Evolutionary conservation across 768 basidiomycete species (phyloP).

Genomic region (Sistotremastrum niveocremeum): DNA sequence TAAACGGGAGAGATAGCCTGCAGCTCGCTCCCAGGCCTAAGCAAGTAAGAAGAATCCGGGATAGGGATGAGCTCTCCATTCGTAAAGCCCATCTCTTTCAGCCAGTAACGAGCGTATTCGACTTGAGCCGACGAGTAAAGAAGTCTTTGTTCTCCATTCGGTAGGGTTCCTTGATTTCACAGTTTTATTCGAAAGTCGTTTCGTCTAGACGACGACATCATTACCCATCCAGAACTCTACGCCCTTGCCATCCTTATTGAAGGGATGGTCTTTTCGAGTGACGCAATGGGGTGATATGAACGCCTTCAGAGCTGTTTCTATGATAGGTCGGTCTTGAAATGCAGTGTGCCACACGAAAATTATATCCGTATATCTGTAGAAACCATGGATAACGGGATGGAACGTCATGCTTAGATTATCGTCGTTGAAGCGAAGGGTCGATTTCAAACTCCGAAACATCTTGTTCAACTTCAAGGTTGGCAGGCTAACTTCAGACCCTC

Average conservation of each 20-base stretch:
- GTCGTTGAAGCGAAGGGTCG: too few species aligned
- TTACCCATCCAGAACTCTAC: slow-evolving; percentile 59
- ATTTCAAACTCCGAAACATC: too few species aligned
- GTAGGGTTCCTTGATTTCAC: slow-evolving; percentile 39
- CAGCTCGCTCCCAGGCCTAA: slow-evolving; percentile 47
- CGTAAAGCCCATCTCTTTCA: slow-evolving; percentile 61
- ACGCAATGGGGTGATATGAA: slow-evolving; percentile 56
- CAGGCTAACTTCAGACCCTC: too few species aligned
- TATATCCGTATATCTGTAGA: slow-evolving; percentile 76
- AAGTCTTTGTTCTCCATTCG: slow-evolving; percentile 62
- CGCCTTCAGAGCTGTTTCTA: slow-evolving; percentile 55
- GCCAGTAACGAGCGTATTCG: slow-evolving; percentile 77
- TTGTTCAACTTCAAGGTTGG: too few species aligned
- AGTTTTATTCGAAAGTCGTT: background rate
- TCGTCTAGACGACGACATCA: slow-evolving; percentile 3
- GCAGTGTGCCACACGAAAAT: slow-evolving; percentile 59
- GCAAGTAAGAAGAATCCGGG: slow-evolving; percentile 57
- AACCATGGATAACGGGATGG: slow-evolving; percentile 44
- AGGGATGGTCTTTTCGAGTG: slow-evolving; percentile 57
- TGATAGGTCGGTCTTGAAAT: slow-evolving; percentile 34
- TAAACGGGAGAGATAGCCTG: slow-evolving; percentile 43
- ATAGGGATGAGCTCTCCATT: slow-evolving; percentile 43
- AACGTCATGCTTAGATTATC: background rate
- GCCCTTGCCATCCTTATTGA: slow-evolving; percentile 53
- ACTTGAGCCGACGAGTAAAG: slow-evolving; percentile 75